Evolutionary conservation across 2,329 filamentous ascomycete species (phyloP), one percentile per base, ranked within the genome.

Genomic region (Penicillium sp.): DNA sequence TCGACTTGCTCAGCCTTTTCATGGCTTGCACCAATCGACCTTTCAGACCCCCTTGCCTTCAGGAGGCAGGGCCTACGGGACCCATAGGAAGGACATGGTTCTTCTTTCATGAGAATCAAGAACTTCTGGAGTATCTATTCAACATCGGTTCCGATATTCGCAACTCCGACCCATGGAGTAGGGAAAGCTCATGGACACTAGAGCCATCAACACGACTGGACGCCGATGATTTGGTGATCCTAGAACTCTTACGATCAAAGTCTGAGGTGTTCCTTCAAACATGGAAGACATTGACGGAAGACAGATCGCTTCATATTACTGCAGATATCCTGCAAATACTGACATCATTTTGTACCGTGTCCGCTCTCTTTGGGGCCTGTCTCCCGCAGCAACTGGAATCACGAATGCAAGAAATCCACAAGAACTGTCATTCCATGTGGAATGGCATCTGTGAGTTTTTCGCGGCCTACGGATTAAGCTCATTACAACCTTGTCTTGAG

Each of bases 1-100:
- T 80, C 28, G 83, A 91, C 57, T 69, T 95, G 20, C 72, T 88
- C 33, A 84, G 83, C 57, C 72, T 95, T 4, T 68, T 96, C n/a
- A 76, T 83, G 54, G 79, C 81, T 14, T 90, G 88, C 61, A 84
- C 87, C 33, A 88, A 89, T 54, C 72, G 76, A 35, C 51, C 69
- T 4, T 66, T 70, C 27, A 55, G 63, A 36, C 35, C 59, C 20
- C 54, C 67, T 9, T 50, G 50, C 20, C 33, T 50, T 33, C 59
- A 54, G 28, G 58, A 59, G 45, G 56, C 56, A 45, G 69, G 66
- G 5, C 60, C 66, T 20, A 53, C 60, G 9, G 64, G 69, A 10
- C 50, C 58, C 9, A 61, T 75, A 41, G 62, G 62, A 4, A 69
- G 56, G 58, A 69, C 73, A 18, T 79, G 75, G 70, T 62, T 75